Conservation (phyloP, 176 grass and related monocot genomes). For the Pharus latifolius region DNA sequence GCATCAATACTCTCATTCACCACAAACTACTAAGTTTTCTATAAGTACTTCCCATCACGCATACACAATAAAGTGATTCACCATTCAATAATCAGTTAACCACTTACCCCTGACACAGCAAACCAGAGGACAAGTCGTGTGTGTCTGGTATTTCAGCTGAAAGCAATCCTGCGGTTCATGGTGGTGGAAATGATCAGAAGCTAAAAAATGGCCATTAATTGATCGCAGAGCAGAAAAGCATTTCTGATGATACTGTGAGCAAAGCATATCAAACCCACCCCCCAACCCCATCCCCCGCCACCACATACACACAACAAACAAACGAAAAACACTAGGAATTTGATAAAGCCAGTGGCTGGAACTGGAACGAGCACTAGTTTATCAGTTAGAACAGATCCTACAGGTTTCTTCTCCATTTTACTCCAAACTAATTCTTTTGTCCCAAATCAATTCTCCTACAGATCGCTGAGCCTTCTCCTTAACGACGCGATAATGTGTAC, state of each 20-base stretch:
- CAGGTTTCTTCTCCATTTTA: background rate
- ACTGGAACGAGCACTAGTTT: background rate
- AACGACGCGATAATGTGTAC: background rate
- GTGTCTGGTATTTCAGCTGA: constrained; percentile 55
- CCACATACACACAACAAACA: too few relatives aligned
- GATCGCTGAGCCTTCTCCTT: background rate
- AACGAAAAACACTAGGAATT: background rate
- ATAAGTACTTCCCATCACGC: background rate
- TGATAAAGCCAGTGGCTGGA: background rate
- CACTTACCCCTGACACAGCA: constrained; percentile 92
- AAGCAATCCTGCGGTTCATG: constrained; percentile 52
- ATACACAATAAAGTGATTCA: constrained; percentile 1
- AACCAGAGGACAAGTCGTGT: constrained; percentile 57
- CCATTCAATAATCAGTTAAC: constrained; percentile 30
- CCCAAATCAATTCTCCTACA: background rate
- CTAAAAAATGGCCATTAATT: background rate
- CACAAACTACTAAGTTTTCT: background rate
- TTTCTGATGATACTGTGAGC: background rate
- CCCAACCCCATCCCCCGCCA: too few relatives aligned
- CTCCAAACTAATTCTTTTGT: background rate
- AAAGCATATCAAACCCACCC: background rate
- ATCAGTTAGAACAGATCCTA: background rate
- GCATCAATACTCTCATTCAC: background rate
- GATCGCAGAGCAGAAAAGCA: background rate
- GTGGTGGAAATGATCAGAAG: background rate